A percentile compares a stretch with the other conserved stretches of the same genome.
Evolutionary conservation across 106 monocot species (phyloP).

Genomic region (Dioscorea dumetorum): DNA sequence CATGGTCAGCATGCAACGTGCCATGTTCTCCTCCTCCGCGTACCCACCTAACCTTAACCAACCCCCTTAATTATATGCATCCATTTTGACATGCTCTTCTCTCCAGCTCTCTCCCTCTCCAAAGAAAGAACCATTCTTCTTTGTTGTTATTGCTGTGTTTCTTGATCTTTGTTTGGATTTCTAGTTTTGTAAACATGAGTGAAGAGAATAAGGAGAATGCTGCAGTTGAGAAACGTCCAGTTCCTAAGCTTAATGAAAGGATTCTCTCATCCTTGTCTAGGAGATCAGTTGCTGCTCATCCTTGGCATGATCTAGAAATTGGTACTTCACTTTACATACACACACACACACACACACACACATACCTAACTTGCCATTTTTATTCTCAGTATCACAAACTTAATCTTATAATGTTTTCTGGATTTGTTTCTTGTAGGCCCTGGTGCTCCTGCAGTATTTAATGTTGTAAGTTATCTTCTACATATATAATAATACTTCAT

Average conservation of each 20-base stretch:
- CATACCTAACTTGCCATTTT: too few species aligned
- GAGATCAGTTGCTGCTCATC: slow-evolving; percentile 13
- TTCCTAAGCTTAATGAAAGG: slow-evolving; percentile 7
- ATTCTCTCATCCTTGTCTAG: slow-evolving; percentile 8
- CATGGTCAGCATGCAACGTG: too few species aligned
- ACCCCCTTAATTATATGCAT: too few species aligned
- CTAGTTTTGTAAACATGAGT: background rate
- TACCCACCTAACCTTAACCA: too few species aligned
- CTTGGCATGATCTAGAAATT: slow-evolving; percentile 12
- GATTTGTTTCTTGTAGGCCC: slow-evolving; percentile 18
- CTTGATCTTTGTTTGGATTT: background rate
- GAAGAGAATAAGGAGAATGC: slow-evolving; percentile 8
- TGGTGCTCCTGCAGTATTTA: slow-evolving; percentile 28
- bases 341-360: too few species aligned
- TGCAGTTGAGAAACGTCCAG: background rate
- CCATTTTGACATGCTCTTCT: too few species aligned
- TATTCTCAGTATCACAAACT: too few species aligned
- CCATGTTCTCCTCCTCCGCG: too few species aligned
- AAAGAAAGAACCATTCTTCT: background rate
- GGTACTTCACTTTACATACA: background rate
- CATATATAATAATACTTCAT: background rate
- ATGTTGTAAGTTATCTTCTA: slow-evolving; percentile 21
- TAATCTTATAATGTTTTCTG: too few species aligned
- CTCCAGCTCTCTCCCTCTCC: background rate
- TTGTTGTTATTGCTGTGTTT: background rate